phyloP scores from a whole-genome alignment of 1,284 basidiomycete species.

The Tilletiaria anomala region DNA sequence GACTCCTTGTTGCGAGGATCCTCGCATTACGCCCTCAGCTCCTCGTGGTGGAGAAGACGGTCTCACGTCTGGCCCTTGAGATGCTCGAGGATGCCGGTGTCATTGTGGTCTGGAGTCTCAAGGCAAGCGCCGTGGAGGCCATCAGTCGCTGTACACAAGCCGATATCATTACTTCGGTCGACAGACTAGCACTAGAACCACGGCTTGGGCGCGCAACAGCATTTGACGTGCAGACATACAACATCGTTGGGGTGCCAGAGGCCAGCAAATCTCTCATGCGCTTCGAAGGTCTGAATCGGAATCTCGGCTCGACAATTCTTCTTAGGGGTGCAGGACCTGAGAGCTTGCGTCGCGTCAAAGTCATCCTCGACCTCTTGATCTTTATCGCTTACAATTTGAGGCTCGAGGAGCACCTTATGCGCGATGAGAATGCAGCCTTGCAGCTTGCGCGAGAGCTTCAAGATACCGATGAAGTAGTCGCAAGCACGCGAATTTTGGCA shows the following conservation, averaged over 20 bases:
- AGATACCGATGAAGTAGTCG: no score
- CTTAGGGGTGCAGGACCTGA: conserved; percentile 74
- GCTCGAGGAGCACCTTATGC: conserved; percentile 85
- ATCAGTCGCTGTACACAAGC: conserved; percentile 87
- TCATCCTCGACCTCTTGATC: conserved; percentile 75
- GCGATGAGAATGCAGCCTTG: conserved; percentile 52
- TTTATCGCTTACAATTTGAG: conserved; percentile 81
- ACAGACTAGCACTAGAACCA: conserved; percentile 78
- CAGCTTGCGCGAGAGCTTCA: no score
- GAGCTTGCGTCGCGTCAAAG: conserved; percentile 70
- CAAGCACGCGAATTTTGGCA: no score
- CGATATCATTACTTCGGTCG: conserved; percentile 87
- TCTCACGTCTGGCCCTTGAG: conserved; percentile 80
- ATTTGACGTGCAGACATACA: conserved; percentile 82
- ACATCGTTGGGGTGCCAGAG: conserved; percentile 78
- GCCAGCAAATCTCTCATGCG: conserved; percentile 89
- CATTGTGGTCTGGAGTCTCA: conserved; percentile 77
- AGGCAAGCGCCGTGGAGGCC: conserved; percentile 69
- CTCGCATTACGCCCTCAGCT: conserved; percentile 80
- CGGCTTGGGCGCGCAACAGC: conserved; percentile 75
- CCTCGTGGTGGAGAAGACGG: conserved; percentile 78
- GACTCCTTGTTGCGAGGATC: conserved; percentile 74
- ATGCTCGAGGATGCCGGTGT: conserved; percentile 75
- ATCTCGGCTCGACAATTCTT: conserved; percentile 86
- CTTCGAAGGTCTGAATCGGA: conserved; percentile 69